These are phyloP conservation scores for Xerocomus potaroensis DNA, from an alignment of 768 basidiomycete genomes.

Conservation along the genomic window DNA sequence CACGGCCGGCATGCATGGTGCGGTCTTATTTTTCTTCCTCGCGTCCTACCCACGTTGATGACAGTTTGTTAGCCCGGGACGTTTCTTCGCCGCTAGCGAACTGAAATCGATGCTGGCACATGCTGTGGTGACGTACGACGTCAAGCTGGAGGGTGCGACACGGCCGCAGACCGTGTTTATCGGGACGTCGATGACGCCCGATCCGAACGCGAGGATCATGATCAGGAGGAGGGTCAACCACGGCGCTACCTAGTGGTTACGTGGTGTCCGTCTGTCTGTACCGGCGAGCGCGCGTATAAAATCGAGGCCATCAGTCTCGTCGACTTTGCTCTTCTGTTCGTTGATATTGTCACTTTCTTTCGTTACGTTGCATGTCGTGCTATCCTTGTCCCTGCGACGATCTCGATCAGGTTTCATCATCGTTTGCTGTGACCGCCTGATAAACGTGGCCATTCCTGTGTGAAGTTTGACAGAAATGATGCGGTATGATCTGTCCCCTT, in stretches of 20 bases:
- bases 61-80: slow-evolving; percentile 12
- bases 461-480: no score
- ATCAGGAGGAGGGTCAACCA: slow-evolving; percentile 9
- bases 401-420: no score
- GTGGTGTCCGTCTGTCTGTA: no score
- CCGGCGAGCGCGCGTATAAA: no score
- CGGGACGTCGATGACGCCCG: neutral
- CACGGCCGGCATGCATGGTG: slow-evolving; percentile 28
- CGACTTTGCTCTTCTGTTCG: no score
- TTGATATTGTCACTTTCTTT: no score
- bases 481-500: no score
- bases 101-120: slow-evolving; percentile 47
- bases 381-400: no score
- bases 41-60: neutral
- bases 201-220: slow-evolving; percentile 8
- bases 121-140: slow-evolving; percentile 31
- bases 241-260: neutral
- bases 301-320: no score
- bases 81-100: slow-evolving; percentile 42
- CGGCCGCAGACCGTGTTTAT: neutral
- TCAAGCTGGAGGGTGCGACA: slow-evolving; percentile 10
- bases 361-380: no score
- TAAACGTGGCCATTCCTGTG: no score
- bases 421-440: no score
- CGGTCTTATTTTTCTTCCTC: slow-evolving; percentile 2